Evolutionary conservation across 2,329 filamentous ascomycete genomes (phyloP).

Genomic region (Furcasterigmium sp.): DNA sequence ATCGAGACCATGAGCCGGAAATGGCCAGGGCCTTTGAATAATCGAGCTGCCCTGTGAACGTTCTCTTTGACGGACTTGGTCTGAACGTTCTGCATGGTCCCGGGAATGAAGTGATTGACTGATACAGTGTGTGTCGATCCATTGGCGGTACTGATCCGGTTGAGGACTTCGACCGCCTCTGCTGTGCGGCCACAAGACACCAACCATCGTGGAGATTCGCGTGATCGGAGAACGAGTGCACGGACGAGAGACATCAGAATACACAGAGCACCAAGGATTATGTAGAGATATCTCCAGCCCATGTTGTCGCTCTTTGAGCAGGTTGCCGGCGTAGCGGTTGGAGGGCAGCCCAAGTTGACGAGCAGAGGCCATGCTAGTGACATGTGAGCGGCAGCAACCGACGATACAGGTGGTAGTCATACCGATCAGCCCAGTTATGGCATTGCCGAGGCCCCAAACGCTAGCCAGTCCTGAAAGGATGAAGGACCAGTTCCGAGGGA

Average conservation of each 20-base stretch:
- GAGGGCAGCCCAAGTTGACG: slow-evolving; percentile 13
- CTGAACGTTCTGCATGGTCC: not conserved
- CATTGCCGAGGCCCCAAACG: slow-evolving; percentile 14
- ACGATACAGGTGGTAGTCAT: not conserved
- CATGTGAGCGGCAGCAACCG: not conserved
- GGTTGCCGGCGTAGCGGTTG: not conserved
- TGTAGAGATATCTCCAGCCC: not conserved
- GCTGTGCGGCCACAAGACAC: not conserved
- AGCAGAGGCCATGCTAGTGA: slow-evolving; percentile 12
- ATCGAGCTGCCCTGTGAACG: not conserved
- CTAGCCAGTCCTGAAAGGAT: slow-evolving; percentile 11
- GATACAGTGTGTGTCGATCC: no score
- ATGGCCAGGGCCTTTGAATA: not conserved
- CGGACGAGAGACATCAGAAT: not conserved
- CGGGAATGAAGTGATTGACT: no score
- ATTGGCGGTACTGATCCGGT: not conserved
- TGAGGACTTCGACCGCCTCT: not conserved
- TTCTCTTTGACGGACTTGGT: not conserved
- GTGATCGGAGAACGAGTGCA: not conserved
- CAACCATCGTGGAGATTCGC: not conserved
- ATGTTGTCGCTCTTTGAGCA: not conserved
- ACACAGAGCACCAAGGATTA: not conserved
- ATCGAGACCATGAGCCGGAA: not conserved
- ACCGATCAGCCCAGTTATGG: slow-evolving; percentile 13
- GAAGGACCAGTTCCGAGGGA: slow-evolving; percentile 11